These are phyloP conservation scores for Funneliformis mosseae DNA, from an alignment of 192 early-diverging fungal genomes.

Conservation along the genomic window DNA sequence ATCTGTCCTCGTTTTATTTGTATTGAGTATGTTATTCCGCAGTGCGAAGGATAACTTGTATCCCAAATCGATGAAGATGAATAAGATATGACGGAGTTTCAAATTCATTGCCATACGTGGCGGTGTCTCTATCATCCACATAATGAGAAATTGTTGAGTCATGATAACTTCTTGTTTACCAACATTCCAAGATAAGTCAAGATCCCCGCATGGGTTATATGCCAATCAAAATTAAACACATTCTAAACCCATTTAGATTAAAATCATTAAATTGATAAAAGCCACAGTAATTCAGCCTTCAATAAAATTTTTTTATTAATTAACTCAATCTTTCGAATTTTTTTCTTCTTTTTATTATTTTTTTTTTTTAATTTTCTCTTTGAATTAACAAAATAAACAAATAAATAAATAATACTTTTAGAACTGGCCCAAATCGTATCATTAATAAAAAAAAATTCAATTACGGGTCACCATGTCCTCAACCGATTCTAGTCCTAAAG, in stretches of 20 bases:
- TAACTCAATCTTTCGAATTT: no score
- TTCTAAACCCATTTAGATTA: not conserved
- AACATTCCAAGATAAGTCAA: not conserved
- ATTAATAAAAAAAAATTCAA: not conserved
- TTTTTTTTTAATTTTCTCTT: not conserved
- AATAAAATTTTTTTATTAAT: not conserved
- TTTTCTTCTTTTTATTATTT: not conserved
- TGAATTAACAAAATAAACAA: no score
- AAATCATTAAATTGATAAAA: not conserved
- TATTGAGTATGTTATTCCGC: no score
- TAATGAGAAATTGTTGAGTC: no score
- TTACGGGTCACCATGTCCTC: slow-evolving; percentile 26
- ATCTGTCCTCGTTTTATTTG: no score
- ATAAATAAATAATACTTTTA: not conserved
- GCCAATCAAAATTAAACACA: slow-evolving; percentile 12
- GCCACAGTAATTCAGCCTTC: not conserved
- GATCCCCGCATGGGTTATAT: not conserved
- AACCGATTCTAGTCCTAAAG: not conserved
- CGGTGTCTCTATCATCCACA: no score
- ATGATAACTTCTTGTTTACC: no score
- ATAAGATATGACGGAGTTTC: no score
- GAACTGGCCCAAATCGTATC: slow-evolving; percentile 11
- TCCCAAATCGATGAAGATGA: no score
- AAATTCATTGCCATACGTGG: not conserved
- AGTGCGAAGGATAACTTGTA: no score